These are phyloP conservation scores for Rhizopogon sp. DNA, from an alignment of 768 basidiomycete species.

Conservation along the genomic window DNA sequence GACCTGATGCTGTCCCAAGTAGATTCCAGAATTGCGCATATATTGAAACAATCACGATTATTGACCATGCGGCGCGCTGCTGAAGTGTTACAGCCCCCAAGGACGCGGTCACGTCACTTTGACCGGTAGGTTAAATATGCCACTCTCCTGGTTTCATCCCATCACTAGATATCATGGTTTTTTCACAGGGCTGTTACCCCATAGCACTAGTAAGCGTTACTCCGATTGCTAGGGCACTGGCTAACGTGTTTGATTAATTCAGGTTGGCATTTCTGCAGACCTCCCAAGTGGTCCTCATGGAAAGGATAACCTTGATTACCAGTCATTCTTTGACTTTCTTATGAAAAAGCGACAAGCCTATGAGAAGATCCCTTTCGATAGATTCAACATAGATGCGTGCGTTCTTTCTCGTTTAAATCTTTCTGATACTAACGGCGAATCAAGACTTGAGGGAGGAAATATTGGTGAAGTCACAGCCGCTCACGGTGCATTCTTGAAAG, in stretches of 20 bases:
- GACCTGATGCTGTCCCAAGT: too few relatives aligned
- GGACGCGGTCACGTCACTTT: too few relatives aligned
- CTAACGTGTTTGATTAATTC: background rate
- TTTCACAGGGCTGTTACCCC: background rate
- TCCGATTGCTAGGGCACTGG: background rate
- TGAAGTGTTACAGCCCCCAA: too few relatives aligned
- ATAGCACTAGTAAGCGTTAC: background rate
- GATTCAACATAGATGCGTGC: conserved; percentile 8
- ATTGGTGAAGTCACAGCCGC: background rate
- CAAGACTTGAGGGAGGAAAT: background rate
- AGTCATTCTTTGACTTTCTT: conserved; percentile 8
- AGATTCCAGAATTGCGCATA: too few relatives aligned
- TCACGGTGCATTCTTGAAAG: conserved; percentile 16
- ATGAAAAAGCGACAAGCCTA: conserved; percentile 6
- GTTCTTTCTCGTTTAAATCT: background rate
- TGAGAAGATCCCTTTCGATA: conserved; percentile 8
- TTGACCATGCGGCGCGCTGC: too few relatives aligned
- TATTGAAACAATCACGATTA: too few relatives aligned
- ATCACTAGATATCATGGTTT: background rate
- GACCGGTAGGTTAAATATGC: too few relatives aligned
- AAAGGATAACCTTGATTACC: conserved; percentile 8
- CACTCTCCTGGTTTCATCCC: too few relatives aligned
- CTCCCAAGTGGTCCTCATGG: conserved; percentile 2
- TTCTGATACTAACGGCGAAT: background rate
- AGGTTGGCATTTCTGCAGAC: conserved; percentile 12